Conservation (phyloP, 352 stramenopile species). For the Phytophthora boehmeriae region DNA sequence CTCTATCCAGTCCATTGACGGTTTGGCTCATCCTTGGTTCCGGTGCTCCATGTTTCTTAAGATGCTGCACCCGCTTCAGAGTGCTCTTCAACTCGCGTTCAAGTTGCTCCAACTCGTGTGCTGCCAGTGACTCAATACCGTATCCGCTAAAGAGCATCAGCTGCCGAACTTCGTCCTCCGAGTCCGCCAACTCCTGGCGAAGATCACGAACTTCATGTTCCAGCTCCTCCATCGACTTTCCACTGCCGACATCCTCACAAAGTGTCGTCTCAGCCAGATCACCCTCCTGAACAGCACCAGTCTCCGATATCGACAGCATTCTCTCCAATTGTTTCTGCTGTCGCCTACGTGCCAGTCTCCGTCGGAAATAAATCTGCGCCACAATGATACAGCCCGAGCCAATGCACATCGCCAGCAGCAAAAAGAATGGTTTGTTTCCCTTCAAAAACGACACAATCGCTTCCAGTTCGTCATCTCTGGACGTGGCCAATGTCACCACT, state of each 20-base stretch:
- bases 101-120: slow-evolving; percentile 54
- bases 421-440: slow-evolving; percentile 53
- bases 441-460: slow-evolving; percentile 55
- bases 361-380: slow-evolving; percentile 35
- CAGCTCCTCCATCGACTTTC: slow-evolving; percentile 30
- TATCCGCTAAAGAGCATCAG: slow-evolving; percentile 83
- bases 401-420: slow-evolving; percentile 56
- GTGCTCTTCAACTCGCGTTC: slow-evolving; percentile 62
- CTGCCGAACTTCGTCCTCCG: slow-evolving; percentile 69
- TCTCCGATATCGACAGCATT: slow-evolving; percentile 9
- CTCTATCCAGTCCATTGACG: slow-evolving; percentile 2
- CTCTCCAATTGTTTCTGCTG: slow-evolving; percentile 16
- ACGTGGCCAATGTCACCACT: slow-evolving; percentile 46
- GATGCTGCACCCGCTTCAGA: slow-evolving; percentile 56
- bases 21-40: slow-evolving; percentile 8
- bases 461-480: slow-evolving; percentile 52
- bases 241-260: slow-evolving; percentile 5
- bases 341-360: slow-evolving; percentile 12
- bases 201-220: slow-evolving; percentile 71
- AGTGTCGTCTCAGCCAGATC: background rate
- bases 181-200: slow-evolving; percentile 77
- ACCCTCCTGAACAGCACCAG: background rate
- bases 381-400: slow-evolving; percentile 54
- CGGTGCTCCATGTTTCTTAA: slow-evolving; percentile 34
- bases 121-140: slow-evolving; percentile 60